phyloP scores from a whole-genome alignment of 352 stramenopile species.

The Nothophytophthora sp. region DNA sequence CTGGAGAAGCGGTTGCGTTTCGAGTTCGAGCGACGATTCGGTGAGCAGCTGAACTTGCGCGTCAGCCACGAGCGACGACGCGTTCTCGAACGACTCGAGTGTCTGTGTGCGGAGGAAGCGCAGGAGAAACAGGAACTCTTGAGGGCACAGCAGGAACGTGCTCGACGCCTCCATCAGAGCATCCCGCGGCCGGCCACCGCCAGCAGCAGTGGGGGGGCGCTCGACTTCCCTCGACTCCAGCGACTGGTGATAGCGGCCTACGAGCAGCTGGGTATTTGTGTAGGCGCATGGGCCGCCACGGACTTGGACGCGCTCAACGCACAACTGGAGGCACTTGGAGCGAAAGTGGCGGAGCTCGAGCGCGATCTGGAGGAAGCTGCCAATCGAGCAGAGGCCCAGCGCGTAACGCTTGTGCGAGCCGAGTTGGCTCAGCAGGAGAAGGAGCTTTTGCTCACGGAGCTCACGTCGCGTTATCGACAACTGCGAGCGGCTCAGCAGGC shows the following conservation, averaged over 20 bases:
- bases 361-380: conserved; percentile 8
- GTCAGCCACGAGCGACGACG: conserved; percentile 58
- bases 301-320: conserved; percentile 46
- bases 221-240: conserved; percentile 25
- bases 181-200: conserved; percentile 1
- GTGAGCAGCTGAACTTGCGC: conserved; percentile 53
- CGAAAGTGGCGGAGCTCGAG: conserved; percentile 11
- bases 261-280: conserved; percentile 47
- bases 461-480: conserved; percentile 47
- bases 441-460: conserved; percentile 49
- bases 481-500: conserved; percentile 24
- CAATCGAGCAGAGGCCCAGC: conserved; percentile 32
- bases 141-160: conserved; percentile 3
- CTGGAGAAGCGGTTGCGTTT: conserved; percentile 37
- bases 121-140: conserved; percentile 3
- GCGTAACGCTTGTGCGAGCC: conserved; percentile 33
- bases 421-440: conserved; percentile 58
- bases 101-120: conserved; percentile 32
- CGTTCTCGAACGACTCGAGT: conserved; percentile 52
- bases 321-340: conserved; percentile 15
- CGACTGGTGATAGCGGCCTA: conserved; percentile 42
- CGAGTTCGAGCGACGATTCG: conserved; percentile 54
- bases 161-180: conserved; percentile 5
- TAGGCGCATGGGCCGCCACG: conserved; percentile 47
- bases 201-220: background rate